Percentiles rank a stretch among this genome's conserved stretches.
phyloP scores from a whole-genome alignment of 2,329 filamentous ascomycete species.

The Colletotrichum cereale region DNA sequence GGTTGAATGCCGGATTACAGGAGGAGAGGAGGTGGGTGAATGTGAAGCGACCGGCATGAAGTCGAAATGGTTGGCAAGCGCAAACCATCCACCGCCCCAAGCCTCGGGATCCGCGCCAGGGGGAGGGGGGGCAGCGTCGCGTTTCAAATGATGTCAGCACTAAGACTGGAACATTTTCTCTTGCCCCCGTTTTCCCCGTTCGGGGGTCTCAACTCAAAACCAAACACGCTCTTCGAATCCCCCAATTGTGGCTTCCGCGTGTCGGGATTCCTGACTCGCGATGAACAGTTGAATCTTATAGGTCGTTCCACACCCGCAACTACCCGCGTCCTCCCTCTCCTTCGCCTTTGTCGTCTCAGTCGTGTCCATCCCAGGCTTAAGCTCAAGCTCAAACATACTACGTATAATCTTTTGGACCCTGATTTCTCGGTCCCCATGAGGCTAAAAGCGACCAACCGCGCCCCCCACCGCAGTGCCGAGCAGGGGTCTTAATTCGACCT shows the following conservation, averaged over 20 bases:
- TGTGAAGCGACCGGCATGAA: neutral
- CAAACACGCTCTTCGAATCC: neutral
- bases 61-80: slow-evolving; percentile 5
- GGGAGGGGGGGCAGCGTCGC: neutral
- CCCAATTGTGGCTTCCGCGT: neutral
- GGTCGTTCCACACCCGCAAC: slow-evolving; percentile 22
- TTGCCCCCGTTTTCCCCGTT: neutral
- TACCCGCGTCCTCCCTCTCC: slow-evolving; percentile 7
- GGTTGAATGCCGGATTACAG: neutral
- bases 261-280: slow-evolving; percentile 7
- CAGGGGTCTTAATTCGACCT: slow-evolving; percentile 37
- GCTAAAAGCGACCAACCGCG: slow-evolving; percentile 24
- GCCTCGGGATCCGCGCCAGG: slow-evolving; percentile 34
- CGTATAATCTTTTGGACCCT: neutral
- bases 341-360: neutral
- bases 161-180: slow-evolving; percentile 3
- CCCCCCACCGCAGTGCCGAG: slow-evolving; percentile 27
- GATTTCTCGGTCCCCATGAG: slow-evolving; percentile 18
- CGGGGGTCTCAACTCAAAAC: neutral
- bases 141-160: slow-evolving; percentile 40
- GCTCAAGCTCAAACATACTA: neutral
- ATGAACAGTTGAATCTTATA: neutral
- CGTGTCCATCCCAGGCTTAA: neutral
- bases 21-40: neutral
- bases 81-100: slow-evolving; percentile 53